Evolutionary conservation across 768 basidiomycete genomes (phyloP), one percentile per base, ranked within the genome.

Genomic region (Serendipita indica): DNA sequence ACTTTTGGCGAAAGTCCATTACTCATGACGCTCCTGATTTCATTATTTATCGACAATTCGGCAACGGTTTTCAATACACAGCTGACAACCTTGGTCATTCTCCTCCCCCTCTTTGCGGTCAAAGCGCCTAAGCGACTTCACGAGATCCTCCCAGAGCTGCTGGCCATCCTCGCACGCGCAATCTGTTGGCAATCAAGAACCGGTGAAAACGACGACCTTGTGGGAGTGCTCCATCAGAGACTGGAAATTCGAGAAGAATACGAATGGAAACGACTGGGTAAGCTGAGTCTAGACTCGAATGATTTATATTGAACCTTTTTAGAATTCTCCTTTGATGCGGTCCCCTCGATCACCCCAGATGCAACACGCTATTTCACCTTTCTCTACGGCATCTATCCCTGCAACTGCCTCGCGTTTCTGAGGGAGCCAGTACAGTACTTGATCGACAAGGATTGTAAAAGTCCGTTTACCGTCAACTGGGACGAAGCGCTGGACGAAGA

Each of bases 331-430:
- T 81, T 86, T 66, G 72, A 77, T 62, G 72, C 75, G 7, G 73
- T 73, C 1, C 68, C 73, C n/a, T 75, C 79, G 13, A 69, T 73
- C 28, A 71, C 79, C 1, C 85, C 87, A 16, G 77, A 80, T 3
- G 76, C 81, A 14, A 76, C 80, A 18, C 76, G 73, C 41, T 87
- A 79, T 65, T 91, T 91, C 71, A 83, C 83, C 1, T 77, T 77
- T 43, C 73, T 96, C 61, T 94, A 93, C 71, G 92, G 89, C 65
- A 79, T 92, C 49, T 96, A 89, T 72, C 92, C 92, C 1, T 86
- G 83, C 70, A 96, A 93, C 71, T 75, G 87, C 39, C 73, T 94
- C 60, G 78, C 77, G 58, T 96, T 96, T 69, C 69, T 92, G 57
- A 80, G 82, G 57, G 72, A 75, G 54, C 88, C 92, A 1, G 74